Evolutionary conservation across 108 stramenopile genomes (phyloP).

Genomic region (Halocafeteria seosinensis): DNA sequence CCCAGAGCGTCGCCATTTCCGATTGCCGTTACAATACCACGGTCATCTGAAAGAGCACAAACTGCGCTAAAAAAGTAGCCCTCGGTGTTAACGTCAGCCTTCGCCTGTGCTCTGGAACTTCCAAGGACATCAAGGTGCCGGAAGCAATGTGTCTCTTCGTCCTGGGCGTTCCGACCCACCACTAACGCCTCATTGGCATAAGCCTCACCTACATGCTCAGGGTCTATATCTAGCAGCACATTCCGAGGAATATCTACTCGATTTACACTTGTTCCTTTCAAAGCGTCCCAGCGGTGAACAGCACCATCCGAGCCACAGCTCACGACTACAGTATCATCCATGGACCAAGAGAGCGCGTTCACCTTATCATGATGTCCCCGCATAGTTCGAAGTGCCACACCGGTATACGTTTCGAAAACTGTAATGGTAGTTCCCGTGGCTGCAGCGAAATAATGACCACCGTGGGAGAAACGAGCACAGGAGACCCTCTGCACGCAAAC

Average conservation of each 20-base stretch:
- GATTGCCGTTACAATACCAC: neutral
- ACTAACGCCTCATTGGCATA: neutral
- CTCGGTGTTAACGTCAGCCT: neutral
- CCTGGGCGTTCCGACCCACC: neutral
- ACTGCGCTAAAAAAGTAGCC: neutral
- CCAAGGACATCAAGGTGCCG: neutral
- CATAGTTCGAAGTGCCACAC: conserved; percentile 19
- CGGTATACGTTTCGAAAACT: conserved; percentile 33
- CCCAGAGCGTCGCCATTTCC: neutral
- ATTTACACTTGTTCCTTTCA: neutral
- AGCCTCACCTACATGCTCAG: conserved; percentile 6
- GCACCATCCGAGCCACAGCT: conserved; percentile 33
- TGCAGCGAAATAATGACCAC: conserved; percentile 40
- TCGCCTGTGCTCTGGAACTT: neutral
- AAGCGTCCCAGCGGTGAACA: conserved; percentile 34
- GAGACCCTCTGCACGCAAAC: too few species aligned
- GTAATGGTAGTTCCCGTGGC: conserved; percentile 22
- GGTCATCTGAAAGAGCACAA: neutral
- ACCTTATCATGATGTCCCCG: conserved; percentile 42
- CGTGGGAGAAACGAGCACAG: conserved; percentile 36
- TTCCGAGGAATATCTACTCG: conserved; percentile 33
- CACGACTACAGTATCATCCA: conserved; percentile 25
- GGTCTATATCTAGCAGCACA: neutral
- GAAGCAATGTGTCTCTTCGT: neutral
- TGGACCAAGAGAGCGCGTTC: conserved; percentile 24